Evolutionary conservation across 257 asterid genomes (phyloP).

Genomic region (Handroanthus guayacan): DNA sequence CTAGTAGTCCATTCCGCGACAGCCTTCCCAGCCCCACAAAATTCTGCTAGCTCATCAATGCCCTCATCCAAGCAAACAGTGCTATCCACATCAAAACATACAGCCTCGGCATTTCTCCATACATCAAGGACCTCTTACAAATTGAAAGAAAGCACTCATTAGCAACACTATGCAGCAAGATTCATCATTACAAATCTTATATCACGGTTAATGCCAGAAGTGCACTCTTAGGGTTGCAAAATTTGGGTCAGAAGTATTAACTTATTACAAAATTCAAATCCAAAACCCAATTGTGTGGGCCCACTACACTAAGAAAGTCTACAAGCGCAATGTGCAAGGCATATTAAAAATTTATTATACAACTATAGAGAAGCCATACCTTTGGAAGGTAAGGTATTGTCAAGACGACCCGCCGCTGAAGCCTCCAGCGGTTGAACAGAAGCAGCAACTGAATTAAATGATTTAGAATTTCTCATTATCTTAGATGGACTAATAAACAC

Average conservation of each 20-base stretch:
- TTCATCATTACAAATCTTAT: background rate
- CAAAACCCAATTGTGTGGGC: background rate
- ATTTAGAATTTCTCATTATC: conserved; percentile 48
- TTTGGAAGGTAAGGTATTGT: conserved; percentile 75
- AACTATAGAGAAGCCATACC: conserved; percentile 45
- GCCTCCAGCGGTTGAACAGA: conserved; percentile 68
- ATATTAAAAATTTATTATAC: background rate
- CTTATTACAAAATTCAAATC: conserved; percentile 4
- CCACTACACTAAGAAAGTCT: background rate
- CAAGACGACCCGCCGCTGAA: conserved; percentile 48
- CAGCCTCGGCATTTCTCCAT: conserved; percentile 78
- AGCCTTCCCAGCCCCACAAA: conserved; percentile 97
- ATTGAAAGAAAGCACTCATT: conserved; percentile 39
- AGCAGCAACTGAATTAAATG: conserved; percentile 56
- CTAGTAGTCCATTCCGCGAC: conserved; percentile 97
- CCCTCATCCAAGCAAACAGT: conserved; percentile 98
- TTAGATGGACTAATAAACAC: conserved; percentile 35
- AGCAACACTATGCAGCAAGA: conserved; percentile 31
- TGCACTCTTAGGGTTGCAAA: background rate
- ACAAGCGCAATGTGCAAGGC: background rate
- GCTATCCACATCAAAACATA: conserved; percentile 98
- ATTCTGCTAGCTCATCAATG: conserved; percentile 96
- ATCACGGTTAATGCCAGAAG: background rate
- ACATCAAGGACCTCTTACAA: conserved; percentile 74
- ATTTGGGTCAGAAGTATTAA: background rate